Evolutionary conservation across 441 rosid genomes (phyloP), one percentile per base, ranked within the genome.

Genomic region (Populus tomentosa): DNA sequence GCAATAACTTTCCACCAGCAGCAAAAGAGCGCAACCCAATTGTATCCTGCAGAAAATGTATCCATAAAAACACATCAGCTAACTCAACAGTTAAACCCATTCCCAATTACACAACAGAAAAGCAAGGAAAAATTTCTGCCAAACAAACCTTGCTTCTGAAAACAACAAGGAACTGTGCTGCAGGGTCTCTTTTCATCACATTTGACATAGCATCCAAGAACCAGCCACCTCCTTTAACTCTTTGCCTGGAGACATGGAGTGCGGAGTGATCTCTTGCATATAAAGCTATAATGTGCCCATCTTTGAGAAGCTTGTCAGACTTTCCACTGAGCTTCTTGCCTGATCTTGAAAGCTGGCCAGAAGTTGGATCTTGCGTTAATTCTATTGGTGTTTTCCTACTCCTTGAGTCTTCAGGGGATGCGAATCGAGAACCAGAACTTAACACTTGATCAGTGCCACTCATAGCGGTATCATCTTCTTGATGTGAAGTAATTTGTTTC

Each of bases 181-280:
- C 98, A 67, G 99, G 99, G 86, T 96, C 99, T 77, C 98, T 92
- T 82, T 89, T 94, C 11, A 96, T 89, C 69, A 96, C 97, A 85
- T 88, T 88, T 42, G 98, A 89, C 91, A 94, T 81, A 36, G 93
- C 78, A 79, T 94, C 98, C 1, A 96, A 85, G 87, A 94, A 89
- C 99, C 98, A 96, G 72, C 99, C 98, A 70, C 98, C 98, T 13
- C 95, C 97, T 91, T 91, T 96, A 67, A 87, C 91, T 86, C 98
- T 90, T 87, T 92, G 97, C 82, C 99, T 88, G 67, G 99, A 90
- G 67, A 96, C 91, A 80, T 92, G 96, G 71, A 94, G 91, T 5
- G 87, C 87, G 33, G 89, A 81, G 61, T 70, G 82, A 80, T 91
- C 98, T 89, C 91, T 94, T 18, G 92, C 92, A 81, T 90, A 90